Base-by-base conservation (phyloP, 2,329 filamentous ascomycete species). In the Monosporascus sp. region DNA sequence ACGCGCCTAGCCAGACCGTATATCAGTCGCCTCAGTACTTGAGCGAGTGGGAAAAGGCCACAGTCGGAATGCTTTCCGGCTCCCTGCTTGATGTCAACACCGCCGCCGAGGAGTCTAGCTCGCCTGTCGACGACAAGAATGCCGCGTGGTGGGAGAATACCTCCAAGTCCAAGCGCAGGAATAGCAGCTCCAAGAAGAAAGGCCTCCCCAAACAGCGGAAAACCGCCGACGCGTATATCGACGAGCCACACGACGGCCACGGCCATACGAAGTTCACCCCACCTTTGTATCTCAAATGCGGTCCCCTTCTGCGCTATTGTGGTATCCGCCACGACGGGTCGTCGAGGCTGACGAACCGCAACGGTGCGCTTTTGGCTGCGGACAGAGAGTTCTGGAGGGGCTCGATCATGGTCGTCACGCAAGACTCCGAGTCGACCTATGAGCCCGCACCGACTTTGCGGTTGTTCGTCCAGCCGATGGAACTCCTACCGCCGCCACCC, bases 361-460 rank as follows among this genome's bases (percentile, higher is more conserved):
- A 68, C 60, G 68, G 65, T 58, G 59, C 64, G 2, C 53, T 65
- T 58, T 59, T 64, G 2, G 53, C 65, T 14, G 51, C 65, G 0
- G 85, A 90, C 44, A 81, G 84, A 50, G 90, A 96, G 63, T 85
- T 93, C 20, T 99, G 94, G 94, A 84, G 92, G 68, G 94, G 94
- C 5, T 95, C 85, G 55, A 80, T 97, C 53, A 91, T 99, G 90
- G 96, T 99, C 63, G 91, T 99, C 22, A 97, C 94, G 0, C 80
- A 85, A 50, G 93, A 99, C 65, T 80, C 83, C 2, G 82, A 87
- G 41, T 97, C 93, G 2, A 88, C 87, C 1, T 96, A 97, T 65
- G 82, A 86, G 45, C 85, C 90, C 48, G 81, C 81, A 0, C 94
- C 94, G 4, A 89, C 81, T 0, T 74, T 99, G 58, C 82, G 92